Percentiles rank a stretch among this genome's conserved stretches.
phyloP scores from a whole-genome alignment of 176 grass and related monocot genomes.

The Aegilops bicornis region DNA sequence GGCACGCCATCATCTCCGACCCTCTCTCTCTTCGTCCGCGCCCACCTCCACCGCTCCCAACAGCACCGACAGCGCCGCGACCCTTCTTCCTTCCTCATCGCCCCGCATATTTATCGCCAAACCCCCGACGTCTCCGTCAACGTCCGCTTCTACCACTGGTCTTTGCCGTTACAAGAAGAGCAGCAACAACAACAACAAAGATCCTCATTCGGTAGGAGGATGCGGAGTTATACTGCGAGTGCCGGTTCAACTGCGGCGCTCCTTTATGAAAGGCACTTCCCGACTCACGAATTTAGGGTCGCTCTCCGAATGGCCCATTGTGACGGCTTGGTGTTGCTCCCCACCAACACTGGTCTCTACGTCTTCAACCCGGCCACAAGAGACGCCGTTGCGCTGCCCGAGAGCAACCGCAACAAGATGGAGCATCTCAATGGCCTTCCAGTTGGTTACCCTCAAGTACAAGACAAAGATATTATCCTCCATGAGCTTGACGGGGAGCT shows the following conservation, averaged over 20 bases:
- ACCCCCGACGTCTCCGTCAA: neutral
- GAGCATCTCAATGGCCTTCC: neutral
- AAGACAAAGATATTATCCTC: neutral
- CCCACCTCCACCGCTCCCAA: constrained; percentile 1
- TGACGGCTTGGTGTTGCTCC: neutral
- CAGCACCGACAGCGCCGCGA: neutral
- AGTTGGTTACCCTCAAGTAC: neutral
- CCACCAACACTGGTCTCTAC: neutral
- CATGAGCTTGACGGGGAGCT: neutral
- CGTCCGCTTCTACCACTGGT: neutral
- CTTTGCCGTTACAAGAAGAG: neutral
- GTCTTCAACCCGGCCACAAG: constrained; percentile 26
- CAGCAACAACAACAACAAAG: no score
- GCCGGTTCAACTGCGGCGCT: neutral
- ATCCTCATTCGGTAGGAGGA: no score
- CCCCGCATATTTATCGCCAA: neutral
- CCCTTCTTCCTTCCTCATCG: constrained; percentile 11
- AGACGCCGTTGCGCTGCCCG: neutral
- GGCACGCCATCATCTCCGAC: constrained; percentile 3
- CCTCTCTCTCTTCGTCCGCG: neutral
- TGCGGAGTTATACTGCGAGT: no score
- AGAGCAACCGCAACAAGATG: constrained; percentile 1
- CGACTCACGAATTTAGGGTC: no score
- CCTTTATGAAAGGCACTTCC: neutral
- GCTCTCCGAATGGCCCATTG: neutral